Evolutionary conservation across 2,329 filamentous ascomycete species (phyloP), one percentile per base, ranked within the genome.

Genomic region (Penicillium rolfsii): DNA sequence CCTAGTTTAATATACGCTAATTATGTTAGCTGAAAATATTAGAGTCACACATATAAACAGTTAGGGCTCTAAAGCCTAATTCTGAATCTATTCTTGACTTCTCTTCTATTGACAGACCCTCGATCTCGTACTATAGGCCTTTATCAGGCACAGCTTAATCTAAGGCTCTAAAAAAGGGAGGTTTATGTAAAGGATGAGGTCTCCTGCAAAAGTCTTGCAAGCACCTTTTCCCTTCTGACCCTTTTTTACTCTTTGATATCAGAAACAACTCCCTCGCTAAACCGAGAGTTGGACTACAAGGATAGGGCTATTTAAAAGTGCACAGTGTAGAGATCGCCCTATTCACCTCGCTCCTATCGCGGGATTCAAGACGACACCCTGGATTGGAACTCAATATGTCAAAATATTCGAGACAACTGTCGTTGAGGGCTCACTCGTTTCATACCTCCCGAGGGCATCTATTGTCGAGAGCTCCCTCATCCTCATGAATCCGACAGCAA

Each of bases 361-460:
- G 2, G 12, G n/a, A 24, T 49, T 35, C 14, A 28, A 56, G 19
- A 59, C 62, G 5, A 41, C 58, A 12, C 64, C 64, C 38, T 64
- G 62, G 59, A 55, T 64, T 24, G 60, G 63, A 24, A 64, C 63
- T 0, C 28, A 61, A 43, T 64, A 62, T 33, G 45, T 64, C 14
- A 58, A 60, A 4, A n/a, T 62, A 6, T 28, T 60, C 5, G 52
- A 58, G 30, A 60, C 55, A 4, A 62, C 52, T 2, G 24, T 53
- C 12, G n/a, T 30, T 11, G 35, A 55, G 53, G 54, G 4, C 30
- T 48, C 7, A 48, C 45, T 14, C 24, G 24, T 16, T 28, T 19
- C 14, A 8, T 59, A 57, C 22, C 36, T 59, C 38, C 61, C 62
- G 3, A 38, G 55, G 12, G 28, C 54, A 8, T 53, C 62, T 11